A percentile compares a stretch with the other conserved stretches of the same genome.
phyloP scores from a whole-genome alignment of 2,329 filamentous ascomycete genomes.

The Phaeosphaeriaceae sp. region DNA sequence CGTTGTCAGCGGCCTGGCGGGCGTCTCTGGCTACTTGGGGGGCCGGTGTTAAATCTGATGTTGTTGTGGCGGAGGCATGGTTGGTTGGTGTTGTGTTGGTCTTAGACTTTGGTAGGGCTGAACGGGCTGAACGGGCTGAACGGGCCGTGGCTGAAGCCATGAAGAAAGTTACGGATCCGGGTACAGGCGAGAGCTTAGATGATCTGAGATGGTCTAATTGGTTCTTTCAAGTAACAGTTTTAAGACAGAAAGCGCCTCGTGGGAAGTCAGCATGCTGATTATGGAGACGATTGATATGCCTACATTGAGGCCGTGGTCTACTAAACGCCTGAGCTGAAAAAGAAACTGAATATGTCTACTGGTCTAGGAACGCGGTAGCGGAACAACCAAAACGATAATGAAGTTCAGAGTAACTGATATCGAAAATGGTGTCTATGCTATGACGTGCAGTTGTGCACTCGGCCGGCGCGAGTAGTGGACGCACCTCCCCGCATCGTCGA shows the following conservation, averaged over 20 bases:
- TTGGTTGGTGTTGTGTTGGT: conserved; percentile 17
- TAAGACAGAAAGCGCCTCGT: background rate
- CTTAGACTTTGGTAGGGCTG: conserved; percentile 42
- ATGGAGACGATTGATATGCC: background rate
- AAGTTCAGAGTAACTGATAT: background rate
- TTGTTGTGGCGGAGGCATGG: conserved; percentile 10
- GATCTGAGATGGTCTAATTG: background rate
- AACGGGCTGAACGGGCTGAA: conserved; percentile 26
- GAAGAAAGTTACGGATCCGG: background rate
- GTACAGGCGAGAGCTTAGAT: background rate
- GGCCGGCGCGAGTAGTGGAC: background rate
- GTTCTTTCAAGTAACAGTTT: background rate
- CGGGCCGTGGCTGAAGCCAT: conserved; percentile 42
- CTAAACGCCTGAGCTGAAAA: background rate
- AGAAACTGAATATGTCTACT: background rate
- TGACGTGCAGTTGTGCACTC: background rate
- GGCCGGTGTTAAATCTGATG: conserved; percentile 10
- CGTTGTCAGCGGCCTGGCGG: conserved; percentile 14
- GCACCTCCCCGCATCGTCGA: conserved; percentile 1
- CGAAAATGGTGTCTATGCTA: background rate
- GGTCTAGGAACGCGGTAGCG: background rate
- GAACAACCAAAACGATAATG: background rate
- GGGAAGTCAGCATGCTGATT: background rate
- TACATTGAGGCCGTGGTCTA: background rate
- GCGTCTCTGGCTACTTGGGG: conserved; percentile 6